phyloP scores from a whole-genome alignment of 495 filamentous ascomycete species.

The Xylaria longipes region DNA sequence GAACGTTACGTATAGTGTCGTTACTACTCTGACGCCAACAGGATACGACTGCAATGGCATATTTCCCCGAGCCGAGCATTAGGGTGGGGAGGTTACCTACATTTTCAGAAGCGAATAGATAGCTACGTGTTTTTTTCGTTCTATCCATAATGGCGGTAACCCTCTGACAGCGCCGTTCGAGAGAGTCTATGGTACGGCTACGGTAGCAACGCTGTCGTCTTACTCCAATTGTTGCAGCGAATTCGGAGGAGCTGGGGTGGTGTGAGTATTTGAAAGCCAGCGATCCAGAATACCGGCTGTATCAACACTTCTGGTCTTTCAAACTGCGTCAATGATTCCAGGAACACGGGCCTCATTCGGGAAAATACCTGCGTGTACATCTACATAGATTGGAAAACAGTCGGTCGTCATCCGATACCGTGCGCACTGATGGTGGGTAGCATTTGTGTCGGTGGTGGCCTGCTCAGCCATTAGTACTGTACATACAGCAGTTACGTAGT shows the following conservation, averaged over 20 bases:
- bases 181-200: not conserved
- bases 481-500: too few species aligned
- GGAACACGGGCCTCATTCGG: conserved; percentile 4
- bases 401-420: not conserved
- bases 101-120: not conserved
- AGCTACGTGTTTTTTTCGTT: not conserved
- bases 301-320: not conserved
- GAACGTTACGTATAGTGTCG: not conserved
- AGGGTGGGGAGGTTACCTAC: not conserved
- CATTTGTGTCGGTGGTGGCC: conserved; percentile 15
- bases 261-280: not conserved
- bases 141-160: not conserved
- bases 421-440: conserved; percentile 10
- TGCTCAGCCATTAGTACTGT: conserved; percentile 14
- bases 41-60: not conserved
- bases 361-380: not conserved
- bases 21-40: not conserved
- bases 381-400: not conserved
- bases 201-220: not conserved
- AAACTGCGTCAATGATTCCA: not conserved
- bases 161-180: not conserved
- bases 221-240: conserved; percentile 3
- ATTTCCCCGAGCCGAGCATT: not conserved
- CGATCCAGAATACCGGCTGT: not conserved
- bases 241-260: not conserved